Base-by-base conservation (phyloP, 2,329 filamentous ascomycete genomes). In the Cryphonectria carpinicola region DNA sequence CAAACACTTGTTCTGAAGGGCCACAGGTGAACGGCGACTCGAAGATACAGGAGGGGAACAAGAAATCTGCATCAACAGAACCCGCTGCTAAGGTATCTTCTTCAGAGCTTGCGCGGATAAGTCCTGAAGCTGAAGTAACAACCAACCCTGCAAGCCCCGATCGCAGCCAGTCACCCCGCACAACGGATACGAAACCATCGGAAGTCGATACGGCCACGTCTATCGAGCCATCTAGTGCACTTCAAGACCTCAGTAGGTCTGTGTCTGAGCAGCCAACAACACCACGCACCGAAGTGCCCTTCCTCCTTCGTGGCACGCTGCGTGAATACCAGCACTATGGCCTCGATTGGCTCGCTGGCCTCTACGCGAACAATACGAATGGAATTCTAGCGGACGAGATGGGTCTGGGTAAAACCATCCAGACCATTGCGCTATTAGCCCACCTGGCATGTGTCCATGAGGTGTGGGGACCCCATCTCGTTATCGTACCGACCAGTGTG, bases 321-420 rank as follows among this genome's bases (percentile, higher is more conserved):
- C 92, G 97, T 79, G 95, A 97, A 79, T 99, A 99, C 78, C 96
- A 99, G 76, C 96, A 98, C 77, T 93, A 93, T 77, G 97, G 96
- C n/a, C 83, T 99, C 10, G 96, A 99, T 79, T 99, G 96, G 96
- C 89, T 99, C 63, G 94, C 95, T 2, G 93, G 94, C 0, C 86
- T 99, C 1, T 98, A 99, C 79, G 91, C 91, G 22, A 97, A 96
- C 74, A 92, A 92, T 73, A 97, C 95, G 37, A 99, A 98, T 77
- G 96, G 96, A 32, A 99, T 99, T 68, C 84, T 99, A 28, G 96
- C 96, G 1, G 97, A 99, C 78, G 96, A 99, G 79, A 99, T 99
- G 96, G 96, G 96, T 74, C 87, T 99, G 3, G 96, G 96, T 11
- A 99, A 99, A 81, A 99, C 96, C 0, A 98, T 99, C 63, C 96